phyloP scores from a whole-genome alignment of 768 basidiomycete genomes.

The Kwoniella pini region DNA sequence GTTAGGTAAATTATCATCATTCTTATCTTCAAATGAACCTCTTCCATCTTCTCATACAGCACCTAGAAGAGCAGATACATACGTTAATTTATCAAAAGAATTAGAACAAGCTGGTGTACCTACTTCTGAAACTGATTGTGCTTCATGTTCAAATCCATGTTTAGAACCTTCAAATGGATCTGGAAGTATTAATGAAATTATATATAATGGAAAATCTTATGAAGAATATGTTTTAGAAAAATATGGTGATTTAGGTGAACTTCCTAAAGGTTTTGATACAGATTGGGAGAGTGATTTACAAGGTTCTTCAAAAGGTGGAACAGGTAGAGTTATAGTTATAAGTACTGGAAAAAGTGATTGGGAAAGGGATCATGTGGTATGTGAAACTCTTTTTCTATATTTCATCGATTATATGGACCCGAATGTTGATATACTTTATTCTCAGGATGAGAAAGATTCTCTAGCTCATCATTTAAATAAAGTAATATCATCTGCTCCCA shows the following conservation, averaged over 20 bases:
- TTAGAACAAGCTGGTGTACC: constrained; percentile 67
- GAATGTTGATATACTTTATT: too few species aligned
- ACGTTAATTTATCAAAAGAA: constrained; percentile 46
- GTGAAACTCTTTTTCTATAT: neutral
- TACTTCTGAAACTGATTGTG: constrained; percentile 68
- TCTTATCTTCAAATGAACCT: constrained; percentile 9
- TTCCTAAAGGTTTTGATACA: constrained; percentile 69
- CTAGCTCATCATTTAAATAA: constrained; percentile 66
- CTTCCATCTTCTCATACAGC: constrained; percentile 26
- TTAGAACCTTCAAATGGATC: constrained; percentile 58
- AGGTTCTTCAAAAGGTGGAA: constrained; percentile 81
- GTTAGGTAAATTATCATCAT: constrained; percentile 35
- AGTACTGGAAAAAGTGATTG: constrained; percentile 90
- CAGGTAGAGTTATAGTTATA: constrained; percentile 79
- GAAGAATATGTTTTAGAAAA: constrained; percentile 44
- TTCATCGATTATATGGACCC: too few species aligned
- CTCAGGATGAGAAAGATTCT: constrained; percentile 62
- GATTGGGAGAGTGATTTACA: constrained; percentile 80
- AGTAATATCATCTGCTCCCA: constrained; percentile 29
- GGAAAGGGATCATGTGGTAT: constrained; percentile 70
- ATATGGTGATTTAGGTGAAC: constrained; percentile 57
- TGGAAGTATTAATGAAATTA: constrained; percentile 43
- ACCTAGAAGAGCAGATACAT: constrained; percentile 20
- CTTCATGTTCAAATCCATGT: constrained; percentile 74
- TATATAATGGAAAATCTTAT: constrained; percentile 51